Percentiles rank a stretch among this genome's conserved stretches.
phyloP scores from a whole-genome alignment of 768 basidiomycete genomes.

The Scleroderma bovista region DNA sequence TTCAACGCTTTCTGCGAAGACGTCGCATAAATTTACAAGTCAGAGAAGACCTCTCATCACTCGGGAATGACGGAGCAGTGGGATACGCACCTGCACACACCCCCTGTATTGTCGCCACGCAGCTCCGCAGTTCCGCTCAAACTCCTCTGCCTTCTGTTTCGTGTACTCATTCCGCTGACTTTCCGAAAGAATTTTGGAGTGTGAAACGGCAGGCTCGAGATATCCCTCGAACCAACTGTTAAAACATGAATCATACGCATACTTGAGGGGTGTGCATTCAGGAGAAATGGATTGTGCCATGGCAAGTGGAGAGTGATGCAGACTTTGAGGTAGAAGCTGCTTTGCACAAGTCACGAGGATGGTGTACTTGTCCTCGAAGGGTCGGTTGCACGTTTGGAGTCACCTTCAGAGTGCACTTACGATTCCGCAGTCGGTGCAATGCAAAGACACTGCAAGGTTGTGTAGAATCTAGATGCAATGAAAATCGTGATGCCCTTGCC shows the following conservation, averaged over 20 bases:
- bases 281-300: constrained; percentile 81
- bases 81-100: constrained; percentile 71
- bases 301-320: too few relatives aligned
- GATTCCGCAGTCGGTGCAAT: too few relatives aligned
- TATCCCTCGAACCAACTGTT: constrained; percentile 98
- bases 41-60: neutral
- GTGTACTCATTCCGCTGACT: constrained; percentile 56
- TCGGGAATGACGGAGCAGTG: neutral
- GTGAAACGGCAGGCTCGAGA: constrained; percentile 68
- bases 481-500: too few relatives aligned
- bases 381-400: too few relatives aligned
- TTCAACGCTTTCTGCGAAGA: constrained; percentile 64
- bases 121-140: constrained; percentile 78
- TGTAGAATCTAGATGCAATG: too few relatives aligned
- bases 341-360: too few relatives aligned
- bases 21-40: neutral
- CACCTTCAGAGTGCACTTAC: too few relatives aligned
- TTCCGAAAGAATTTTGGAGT: constrained; percentile 33
- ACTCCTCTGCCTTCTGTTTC: constrained; percentile 80
- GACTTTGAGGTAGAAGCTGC: too few relatives aligned
- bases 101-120: constrained; percentile 75
- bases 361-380: too few relatives aligned
- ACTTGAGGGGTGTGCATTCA: constrained; percentile 87
- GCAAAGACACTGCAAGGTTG: too few relatives aligned
- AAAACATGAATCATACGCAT: constrained; percentile 89